A percentile compares a stretch with the other conserved stretches of the same genome.
These are phyloP conservation scores for Prosopis cineraria DNA, from an alignment of 306 rosid species.

Conservation along the genomic window DNA sequence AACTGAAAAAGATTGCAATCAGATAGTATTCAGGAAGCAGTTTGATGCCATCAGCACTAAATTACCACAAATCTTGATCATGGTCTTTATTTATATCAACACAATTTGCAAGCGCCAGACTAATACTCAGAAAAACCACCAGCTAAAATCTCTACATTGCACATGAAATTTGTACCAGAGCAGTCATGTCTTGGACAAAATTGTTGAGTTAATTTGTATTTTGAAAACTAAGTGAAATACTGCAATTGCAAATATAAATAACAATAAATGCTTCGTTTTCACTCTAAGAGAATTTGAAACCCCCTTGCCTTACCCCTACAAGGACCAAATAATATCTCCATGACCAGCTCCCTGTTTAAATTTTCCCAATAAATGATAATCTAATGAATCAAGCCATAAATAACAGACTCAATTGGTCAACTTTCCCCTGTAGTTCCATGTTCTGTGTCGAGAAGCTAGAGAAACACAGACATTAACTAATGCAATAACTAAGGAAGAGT, in stretches of 20 bases:
- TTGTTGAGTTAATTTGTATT: too few relatives aligned
- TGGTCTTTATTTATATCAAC: not conserved
- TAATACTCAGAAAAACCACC: constrained; percentile 17
- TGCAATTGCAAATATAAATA: too few relatives aligned
- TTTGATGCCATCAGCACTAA: constrained; percentile 19
- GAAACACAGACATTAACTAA: constrained; percentile 5
- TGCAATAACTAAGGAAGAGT: constrained; percentile 16
- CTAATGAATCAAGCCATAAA: not conserved
- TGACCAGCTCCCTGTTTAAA: not conserved
- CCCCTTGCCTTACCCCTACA: too few relatives aligned
- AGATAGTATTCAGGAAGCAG: constrained; percentile 27
- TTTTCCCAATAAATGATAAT: not conserved
- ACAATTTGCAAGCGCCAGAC: not conserved
- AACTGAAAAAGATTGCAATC: constrained; percentile 54
- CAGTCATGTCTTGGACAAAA: not conserved
- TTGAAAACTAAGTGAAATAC: too few relatives aligned
- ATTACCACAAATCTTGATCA: not conserved
- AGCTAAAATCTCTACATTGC: not conserved
- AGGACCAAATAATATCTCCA: constrained; percentile 1
- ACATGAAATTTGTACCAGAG: not conserved
- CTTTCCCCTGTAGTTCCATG: not conserved
- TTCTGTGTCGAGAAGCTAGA: not conserved
- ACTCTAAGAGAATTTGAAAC: too few relatives aligned
- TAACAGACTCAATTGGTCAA: not conserved
- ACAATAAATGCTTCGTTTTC: too few relatives aligned